Evolutionary conservation across 192 early-diverging fungal genomes (phyloP).

Genomic region (Backusella mclennaniae): DNA sequence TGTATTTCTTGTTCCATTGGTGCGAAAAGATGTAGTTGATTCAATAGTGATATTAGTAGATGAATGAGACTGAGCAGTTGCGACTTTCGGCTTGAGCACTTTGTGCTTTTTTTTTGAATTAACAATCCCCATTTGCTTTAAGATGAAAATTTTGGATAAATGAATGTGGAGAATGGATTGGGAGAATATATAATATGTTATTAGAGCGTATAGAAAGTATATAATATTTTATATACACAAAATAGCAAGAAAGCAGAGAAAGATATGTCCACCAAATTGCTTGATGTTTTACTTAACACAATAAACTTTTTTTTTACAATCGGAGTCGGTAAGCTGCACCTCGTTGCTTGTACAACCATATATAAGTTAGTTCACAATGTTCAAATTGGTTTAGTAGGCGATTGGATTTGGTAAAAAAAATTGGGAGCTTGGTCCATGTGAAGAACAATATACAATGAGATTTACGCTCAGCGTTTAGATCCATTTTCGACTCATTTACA

Average conservation of each 20-base stretch:
- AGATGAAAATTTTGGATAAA: constrained; percentile 2
- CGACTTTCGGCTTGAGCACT: not conserved
- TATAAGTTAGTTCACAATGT: not conserved
- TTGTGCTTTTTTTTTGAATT: constrained; percentile 9
- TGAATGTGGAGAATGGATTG: not conserved
- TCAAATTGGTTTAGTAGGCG: not conserved
- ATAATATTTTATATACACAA: constrained; percentile 8
- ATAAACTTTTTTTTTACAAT: not conserved
- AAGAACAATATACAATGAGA: not conserved
- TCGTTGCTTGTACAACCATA: not conserved
- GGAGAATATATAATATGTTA: not conserved
- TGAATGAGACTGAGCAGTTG: not conserved
- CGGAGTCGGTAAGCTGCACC: not conserved
- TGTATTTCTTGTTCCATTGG: not conserved
- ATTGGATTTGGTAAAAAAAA: not conserved
- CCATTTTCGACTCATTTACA: not conserved
- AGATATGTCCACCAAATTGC: not conserved
- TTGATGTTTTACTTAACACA: not conserved
- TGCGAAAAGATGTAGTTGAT: not conserved
- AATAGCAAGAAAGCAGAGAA: not conserved
- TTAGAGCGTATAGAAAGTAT: not conserved
- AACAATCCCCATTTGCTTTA: constrained; percentile 8
- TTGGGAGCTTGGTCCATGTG: not conserved
- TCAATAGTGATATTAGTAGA: not conserved
- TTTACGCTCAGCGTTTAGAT: not conserved